phyloP scores from a whole-genome alignment of 371 early-diverging fungal genomes.

The Haplosporangium sp. region DNA sequence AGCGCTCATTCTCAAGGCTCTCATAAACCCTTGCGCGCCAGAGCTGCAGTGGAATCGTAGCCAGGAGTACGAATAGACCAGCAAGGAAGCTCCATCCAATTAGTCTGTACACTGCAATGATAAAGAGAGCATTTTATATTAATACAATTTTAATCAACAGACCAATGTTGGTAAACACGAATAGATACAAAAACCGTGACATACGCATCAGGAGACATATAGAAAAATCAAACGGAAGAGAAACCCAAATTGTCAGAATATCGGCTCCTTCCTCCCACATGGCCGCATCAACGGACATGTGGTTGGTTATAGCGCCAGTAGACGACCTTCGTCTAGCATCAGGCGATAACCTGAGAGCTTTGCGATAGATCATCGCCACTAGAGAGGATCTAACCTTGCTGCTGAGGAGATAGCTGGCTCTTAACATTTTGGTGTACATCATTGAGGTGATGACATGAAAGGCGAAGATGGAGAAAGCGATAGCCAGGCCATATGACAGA shows the following conservation, averaged over 20 bases:
- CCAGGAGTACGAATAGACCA: constrained; percentile 69
- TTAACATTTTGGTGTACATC: constrained; percentile 55
- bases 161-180: too few relatives aligned
- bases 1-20: constrained; percentile 61
- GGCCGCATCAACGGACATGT: constrained; percentile 82
- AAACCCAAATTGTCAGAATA: constrained; percentile 65
- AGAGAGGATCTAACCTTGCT: constrained; percentile 75
- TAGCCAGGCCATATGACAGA: constrained; percentile 18
- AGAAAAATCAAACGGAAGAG: constrained; percentile 85
- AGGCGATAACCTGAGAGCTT: constrained; percentile 84
- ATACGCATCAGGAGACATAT: constrained; percentile 77
- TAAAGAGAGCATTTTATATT: not conserved
- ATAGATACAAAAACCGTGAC: not conserved
- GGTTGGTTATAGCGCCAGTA: constrained; percentile 81
- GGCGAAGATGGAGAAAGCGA: constrained; percentile 77
- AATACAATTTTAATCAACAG: too few relatives aligned
- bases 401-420: constrained; percentile 41
- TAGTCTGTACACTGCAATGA: constrained; percentile 63
- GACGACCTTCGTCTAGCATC: constrained; percentile 83
- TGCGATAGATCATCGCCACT: constrained; percentile 89
- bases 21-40: constrained; percentile 53
- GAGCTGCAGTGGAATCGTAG: constrained; percentile 76
- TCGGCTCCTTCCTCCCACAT: constrained; percentile 58
- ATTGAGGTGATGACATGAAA: constrained; percentile 76
- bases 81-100: constrained; percentile 77